phyloP scores from a whole-genome alignment of 208 protist genomes.

The Phytomonas francai region DNA sequence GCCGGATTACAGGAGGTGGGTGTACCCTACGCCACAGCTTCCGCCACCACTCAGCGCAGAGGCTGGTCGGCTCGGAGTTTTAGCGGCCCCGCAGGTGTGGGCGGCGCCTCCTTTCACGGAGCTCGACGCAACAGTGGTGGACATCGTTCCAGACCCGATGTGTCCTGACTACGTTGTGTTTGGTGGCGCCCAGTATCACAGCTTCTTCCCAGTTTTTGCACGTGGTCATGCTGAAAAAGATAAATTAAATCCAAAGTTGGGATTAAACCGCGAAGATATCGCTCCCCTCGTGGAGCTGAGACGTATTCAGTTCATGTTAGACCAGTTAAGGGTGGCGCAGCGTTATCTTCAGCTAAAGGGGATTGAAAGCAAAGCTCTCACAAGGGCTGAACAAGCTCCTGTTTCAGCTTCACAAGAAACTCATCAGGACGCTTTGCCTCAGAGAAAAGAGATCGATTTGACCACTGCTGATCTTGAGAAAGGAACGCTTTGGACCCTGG shows the following conservation, averaged over 20 bases:
- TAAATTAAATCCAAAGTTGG: background rate
- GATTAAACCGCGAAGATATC: background rate
- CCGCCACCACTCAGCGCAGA: conserved; percentile 1
- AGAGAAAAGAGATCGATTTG: background rate
- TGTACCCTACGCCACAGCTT: conserved; percentile 16
- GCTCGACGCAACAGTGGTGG: conserved; percentile 18
- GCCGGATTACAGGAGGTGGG: conserved; percentile 21
- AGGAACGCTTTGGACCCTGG: conserved; percentile 66
- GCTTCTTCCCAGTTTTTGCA: background rate
- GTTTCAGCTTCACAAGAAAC: background rate
- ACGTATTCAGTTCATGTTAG: conserved; percentile 43
- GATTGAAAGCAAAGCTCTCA: background rate
- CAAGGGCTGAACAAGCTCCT: background rate
- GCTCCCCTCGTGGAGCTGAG: conserved; percentile 12
- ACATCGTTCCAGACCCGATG: conserved; percentile 30
- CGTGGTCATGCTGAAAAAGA: background rate
- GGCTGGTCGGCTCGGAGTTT: conserved; percentile 17
- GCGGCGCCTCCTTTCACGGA: conserved; percentile 13
- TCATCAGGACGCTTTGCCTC: background rate
- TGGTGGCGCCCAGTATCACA: conserved; percentile 70
- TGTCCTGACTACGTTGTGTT: conserved; percentile 66
- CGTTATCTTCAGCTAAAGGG: conserved; percentile 50
- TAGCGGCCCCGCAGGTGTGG: conserved; percentile 22
- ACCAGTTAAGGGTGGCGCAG: conserved; percentile 69
- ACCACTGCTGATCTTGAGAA: conserved; percentile 20